Evolutionary conservation across 2,329 filamentous ascomycete genomes (phyloP), one percentile per base, ranked within the genome.

Genomic region (Botrytis pseudocinerea): DNA sequence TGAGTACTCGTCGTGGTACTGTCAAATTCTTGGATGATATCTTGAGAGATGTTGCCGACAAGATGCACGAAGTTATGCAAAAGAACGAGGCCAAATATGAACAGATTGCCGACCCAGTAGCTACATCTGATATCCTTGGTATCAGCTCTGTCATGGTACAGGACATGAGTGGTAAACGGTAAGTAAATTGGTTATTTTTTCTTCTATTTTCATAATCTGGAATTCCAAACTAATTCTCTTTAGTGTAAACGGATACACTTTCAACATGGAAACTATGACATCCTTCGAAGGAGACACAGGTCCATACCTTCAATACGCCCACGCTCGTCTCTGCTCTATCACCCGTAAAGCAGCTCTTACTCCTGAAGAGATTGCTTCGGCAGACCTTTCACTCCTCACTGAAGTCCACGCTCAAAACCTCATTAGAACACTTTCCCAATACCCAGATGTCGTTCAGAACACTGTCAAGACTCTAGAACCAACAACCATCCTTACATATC

Each of bases 41-140:
- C 78, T 85, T 95, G 73, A 86, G 88, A 59, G 92, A 95, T 78
- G 94, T 97, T 12, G 91, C 90, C 79, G 95, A 98, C 72, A 93
- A 95, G 84, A 99, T 99, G 96, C 95, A 98, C 86, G 93, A 97
- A 75, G 93, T 97, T 69, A 99, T 99, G 96, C 90, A 86, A 83
- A 92, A 92, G 85, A 98, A 98, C 82, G 87, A 92, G 79, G 87
- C 88, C 80, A 99, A 99, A 86, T 99, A 98, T 83, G 85, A 90
- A 73, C 94, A 98, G 83, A 91, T 99, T 32, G 92, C 91, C 80
- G 87, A 98, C 82, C 95, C 95, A 0, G 90, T 90, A 71, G 88
- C 89, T 71, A 92, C 91, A 16, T 94, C 96, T 75, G 96, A 98
- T 84, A 93, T 89, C 18, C 88, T 98, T 4, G 96, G 95, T 76